Evolutionary conservation across 2,329 filamentous ascomycete species (phyloP), one percentile per base, ranked within the genome.

Genomic region (Colletotrichum chlorophyti): DNA sequence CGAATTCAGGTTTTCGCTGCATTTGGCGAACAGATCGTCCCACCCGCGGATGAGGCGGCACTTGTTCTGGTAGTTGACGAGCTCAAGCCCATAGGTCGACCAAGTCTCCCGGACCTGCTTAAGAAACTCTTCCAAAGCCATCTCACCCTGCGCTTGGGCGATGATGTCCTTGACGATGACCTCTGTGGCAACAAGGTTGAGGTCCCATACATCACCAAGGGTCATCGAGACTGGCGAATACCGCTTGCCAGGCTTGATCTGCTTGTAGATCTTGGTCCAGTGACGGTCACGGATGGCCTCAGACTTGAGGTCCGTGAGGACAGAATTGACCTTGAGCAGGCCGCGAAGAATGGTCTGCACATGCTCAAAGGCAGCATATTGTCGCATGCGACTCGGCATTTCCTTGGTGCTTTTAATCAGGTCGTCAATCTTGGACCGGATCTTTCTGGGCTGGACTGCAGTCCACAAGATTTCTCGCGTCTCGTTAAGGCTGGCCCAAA

Each of bases 341-440:
- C 93, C 89, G 40, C 93, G 90, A 35, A 99, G 84, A 26, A 96
- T 91, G 63, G 87, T 92, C 72, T 99, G 96, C 34, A 99, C 93
- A 69, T 99, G 94, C 74, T 99, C 96, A 71, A 99, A 99, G n/a
- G 96, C 96, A 66, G 96, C 94, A 73, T 99, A 99, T 70, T 99
- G 96, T 60, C 96, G 89, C 94, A 99, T 98, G 59, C 95, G 89
- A 74, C 93, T 97, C 0, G 96, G 95, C 95, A 99, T 98, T 63
- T 98, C 94, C 77, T 97, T 98, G 31, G 93, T 98, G 84, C 96
- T 96, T 79, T 97, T 97, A 72, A 98, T 91, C 50, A 98, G 83
- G 43, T 90, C 89, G 69, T 99, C 94, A 47, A 99, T 88, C 62
- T 91, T 91, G 66, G 91, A 86, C 32, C 95, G 87, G 58, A 99